Evolutionary conservation across 345 rosid species (phyloP).

Genomic region (Anastatica hierochuntica): DNA sequence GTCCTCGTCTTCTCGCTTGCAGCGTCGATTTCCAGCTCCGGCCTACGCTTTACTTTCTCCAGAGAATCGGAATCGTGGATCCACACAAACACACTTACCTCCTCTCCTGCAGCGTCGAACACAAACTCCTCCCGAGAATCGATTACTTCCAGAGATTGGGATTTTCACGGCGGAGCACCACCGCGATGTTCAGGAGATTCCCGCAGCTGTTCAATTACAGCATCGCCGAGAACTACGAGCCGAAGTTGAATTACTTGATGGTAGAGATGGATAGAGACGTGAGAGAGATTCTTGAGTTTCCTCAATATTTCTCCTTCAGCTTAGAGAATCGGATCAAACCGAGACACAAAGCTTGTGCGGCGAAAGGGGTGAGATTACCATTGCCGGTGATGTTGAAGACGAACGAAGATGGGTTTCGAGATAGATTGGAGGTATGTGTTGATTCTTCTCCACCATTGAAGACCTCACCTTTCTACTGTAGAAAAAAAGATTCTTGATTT

Average conservation of each 20-base stretch:
- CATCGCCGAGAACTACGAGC: constrained; percentile 53
- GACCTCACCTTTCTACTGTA: constrained; percentile 47
- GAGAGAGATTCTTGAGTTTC: constrained; percentile 69
- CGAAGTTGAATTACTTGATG: constrained; percentile 51
- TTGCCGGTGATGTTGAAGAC: constrained; percentile 52
- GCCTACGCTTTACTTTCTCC: constrained; percentile 74
- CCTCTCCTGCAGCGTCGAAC: constrained; percentile 76
- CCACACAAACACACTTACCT: constrained; percentile 56
- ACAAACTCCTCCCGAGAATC: constrained; percentile 56
- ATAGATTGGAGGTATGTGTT: constrained; percentile 57
- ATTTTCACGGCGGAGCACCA: constrained; percentile 42
- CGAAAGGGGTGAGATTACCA: constrained; percentile 57
- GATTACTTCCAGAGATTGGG: constrained; percentile 60
- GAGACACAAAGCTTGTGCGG: constrained; percentile 64
- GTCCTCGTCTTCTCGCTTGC: constrained; percentile 74
- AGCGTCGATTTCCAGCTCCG: constrained; percentile 50
- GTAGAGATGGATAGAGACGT: constrained; percentile 83
- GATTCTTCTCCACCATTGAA: constrained; percentile 54
- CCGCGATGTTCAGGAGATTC: constrained; percentile 60
- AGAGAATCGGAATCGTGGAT: constrained; percentile 58
- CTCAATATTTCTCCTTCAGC: constrained; percentile 80
- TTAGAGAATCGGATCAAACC: constrained; percentile 80
- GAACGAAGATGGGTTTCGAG: constrained; percentile 40
- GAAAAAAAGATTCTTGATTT: constrained; percentile 17
- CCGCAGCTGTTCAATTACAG: constrained; percentile 79